Evolutionary conservation across 176 grass and related monocot genomes (phyloP), one percentile per base, ranked within the genome.

Genomic region (Avena insularis): DNA sequence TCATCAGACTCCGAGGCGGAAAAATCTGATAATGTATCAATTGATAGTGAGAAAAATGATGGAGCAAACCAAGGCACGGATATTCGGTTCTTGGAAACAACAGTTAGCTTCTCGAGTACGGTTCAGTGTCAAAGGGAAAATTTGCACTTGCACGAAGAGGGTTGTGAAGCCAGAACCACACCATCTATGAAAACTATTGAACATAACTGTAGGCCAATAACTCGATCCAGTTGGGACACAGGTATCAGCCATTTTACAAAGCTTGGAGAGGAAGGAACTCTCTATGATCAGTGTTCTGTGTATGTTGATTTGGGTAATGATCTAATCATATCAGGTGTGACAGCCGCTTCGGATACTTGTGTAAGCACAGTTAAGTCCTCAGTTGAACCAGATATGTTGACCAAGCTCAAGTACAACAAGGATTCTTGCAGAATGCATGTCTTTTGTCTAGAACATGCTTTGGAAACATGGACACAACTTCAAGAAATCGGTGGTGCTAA

Each of bases 361-460:
- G 23, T 82, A 84, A 87, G 74, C 31, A 79, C 48, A 84, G 40
- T 38, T 83, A 94, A 88, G 83, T 75, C 55, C 20, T 64, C 85
- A 80, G 59, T 58, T 77, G 82, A 89, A 77, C 86, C 72, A 75
- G 77, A 85, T 84, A 53, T 82, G 46, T 60, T 90, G 83, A 89
- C 81, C 87, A 66, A 89, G 85, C 87, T 91, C 56, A 89, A 80
- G 72, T 85, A 79, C 85, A 93, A 91, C 61, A 96, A 88, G 82
- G 94, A 99, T 84, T 94, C 92, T 75, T 99, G 94, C 55, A 88
- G 92, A 82, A 99, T 94, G 90, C 97, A 99, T 88, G 94, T 96
- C 36, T 99, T 99, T 90, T 99, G 97, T 96, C 92, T 99, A 74
- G 97, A 99, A 88, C 97, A 99, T 88, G 94, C 94, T 88, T 88